Conservation (phyloP, 2,329 filamentous ascomycete species). For the Monilinia aucupariae region DNA sequence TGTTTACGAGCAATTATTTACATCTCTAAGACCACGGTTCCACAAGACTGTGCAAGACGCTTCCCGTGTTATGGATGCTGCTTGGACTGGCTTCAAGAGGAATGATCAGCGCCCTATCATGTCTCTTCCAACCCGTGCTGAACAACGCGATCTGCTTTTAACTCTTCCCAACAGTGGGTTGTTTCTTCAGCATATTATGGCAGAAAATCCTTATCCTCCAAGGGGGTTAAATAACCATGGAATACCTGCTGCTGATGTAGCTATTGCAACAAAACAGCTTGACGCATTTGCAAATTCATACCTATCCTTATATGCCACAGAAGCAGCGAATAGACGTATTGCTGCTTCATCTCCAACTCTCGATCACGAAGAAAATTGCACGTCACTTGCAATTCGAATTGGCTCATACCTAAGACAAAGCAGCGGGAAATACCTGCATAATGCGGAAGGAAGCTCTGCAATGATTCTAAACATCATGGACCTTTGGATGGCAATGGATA, state of each 20-base stretch:
- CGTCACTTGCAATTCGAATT: too few relatives aligned
- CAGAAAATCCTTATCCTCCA: background rate
- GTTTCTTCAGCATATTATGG: background rate
- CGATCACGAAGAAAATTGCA: too few relatives aligned
- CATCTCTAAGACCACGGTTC: background rate
- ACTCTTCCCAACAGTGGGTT: background rate
- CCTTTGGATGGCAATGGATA: background rate
- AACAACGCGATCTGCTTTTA: background rate
- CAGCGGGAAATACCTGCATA: background rate
- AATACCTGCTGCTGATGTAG: background rate
- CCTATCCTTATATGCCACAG: too few relatives aligned
- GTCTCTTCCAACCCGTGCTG: background rate
- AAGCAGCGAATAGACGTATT: too few relatives aligned
- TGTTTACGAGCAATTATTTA: background rate
- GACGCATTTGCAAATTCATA: too few relatives aligned
- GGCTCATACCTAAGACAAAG: too few relatives aligned
- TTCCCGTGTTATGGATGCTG: background rate
- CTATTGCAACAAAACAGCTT: too few relatives aligned
- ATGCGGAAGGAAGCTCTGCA: background rate
- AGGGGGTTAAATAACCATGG: background rate
- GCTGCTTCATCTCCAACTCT: too few relatives aligned
- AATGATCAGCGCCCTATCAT: background rate
- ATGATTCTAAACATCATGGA: background rate
- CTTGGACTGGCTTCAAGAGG: background rate
- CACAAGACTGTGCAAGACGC: background rate